These are phyloP conservation scores for Diddensiella transvaalensis DNA, from an alignment of 805 yeast species.

Conservation along the genomic window DNA sequence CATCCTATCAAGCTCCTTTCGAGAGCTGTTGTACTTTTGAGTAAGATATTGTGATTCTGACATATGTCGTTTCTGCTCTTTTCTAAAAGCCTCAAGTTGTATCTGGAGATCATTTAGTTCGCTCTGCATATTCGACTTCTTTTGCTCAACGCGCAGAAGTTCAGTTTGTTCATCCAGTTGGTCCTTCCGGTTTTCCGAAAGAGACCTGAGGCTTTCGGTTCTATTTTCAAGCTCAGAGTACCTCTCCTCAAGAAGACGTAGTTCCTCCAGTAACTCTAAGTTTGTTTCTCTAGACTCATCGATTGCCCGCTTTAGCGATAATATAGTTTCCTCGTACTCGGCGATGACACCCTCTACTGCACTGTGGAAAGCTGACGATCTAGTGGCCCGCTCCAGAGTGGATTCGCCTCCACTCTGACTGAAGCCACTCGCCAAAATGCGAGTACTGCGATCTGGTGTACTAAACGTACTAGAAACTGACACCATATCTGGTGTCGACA, in stretches of 20 bases:
- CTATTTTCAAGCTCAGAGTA: background rate
- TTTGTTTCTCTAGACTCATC: constrained; percentile 8
- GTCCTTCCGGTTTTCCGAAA: constrained; percentile 1
- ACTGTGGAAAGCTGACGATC: constrained; percentile 17
- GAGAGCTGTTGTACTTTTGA: constrained; percentile 18
- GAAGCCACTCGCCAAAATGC: background rate
- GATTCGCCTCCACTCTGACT: constrained; percentile 6
- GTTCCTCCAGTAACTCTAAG: constrained; percentile 3
- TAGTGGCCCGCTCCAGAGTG: constrained; percentile 12
- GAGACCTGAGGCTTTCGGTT: constrained; percentile 5
- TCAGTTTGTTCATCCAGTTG: background rate
- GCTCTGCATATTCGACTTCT: constrained; percentile 1
- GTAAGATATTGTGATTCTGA: constrained; percentile 22
- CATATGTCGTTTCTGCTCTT: constrained; percentile 18
- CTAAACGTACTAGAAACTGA: background rate
- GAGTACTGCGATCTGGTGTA: constrained; percentile 5
- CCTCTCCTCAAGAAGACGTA: background rate
- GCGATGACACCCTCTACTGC: constrained; percentile 20
- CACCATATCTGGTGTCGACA: background rate
- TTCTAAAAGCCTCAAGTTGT: constrained; percentile 11
- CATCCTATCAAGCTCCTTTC: constrained; percentile 12
- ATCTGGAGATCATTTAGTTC: constrained; percentile 4
- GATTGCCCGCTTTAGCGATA: constrained; percentile 17
- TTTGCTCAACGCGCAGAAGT: background rate
- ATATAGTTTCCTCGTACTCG: constrained; percentile 21